Percentiles rank a stretch among this genome's conserved stretches.
Evolutionary conservation across 2,329 filamentous ascomycete genomes (phyloP).

Genomic region (Aschersonia sp.): DNA sequence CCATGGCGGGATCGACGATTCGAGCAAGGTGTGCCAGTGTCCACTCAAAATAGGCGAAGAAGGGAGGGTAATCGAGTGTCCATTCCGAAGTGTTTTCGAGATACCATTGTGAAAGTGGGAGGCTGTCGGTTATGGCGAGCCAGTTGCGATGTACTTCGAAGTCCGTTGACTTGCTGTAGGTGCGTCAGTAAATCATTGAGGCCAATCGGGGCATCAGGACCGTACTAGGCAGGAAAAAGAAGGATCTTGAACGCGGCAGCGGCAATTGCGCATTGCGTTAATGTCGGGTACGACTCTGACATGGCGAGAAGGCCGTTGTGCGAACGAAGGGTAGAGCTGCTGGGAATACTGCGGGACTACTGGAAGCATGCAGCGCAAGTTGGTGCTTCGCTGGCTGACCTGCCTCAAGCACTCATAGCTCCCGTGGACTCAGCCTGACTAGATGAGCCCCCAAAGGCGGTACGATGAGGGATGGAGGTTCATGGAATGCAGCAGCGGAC

Average conservation of each 20-base stretch:
- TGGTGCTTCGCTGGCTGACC: no score
- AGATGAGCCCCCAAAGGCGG: no score
- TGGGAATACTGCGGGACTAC: no score
- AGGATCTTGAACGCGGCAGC: slow-evolving; percentile 83
- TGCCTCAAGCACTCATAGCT: no score
- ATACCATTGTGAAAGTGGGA: slow-evolving; percentile 85
- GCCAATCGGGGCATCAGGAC: slow-evolving; percentile 22
- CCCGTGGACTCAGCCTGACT: no score
- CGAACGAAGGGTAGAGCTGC: background rate
- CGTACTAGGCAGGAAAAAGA: slow-evolving; percentile 82
- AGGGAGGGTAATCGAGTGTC: slow-evolving; percentile 97
- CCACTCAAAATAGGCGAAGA: slow-evolving; percentile 98
- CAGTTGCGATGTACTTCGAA: slow-evolving; percentile 99
- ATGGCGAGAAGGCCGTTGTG: slow-evolving; percentile 34
- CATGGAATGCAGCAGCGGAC: no score
- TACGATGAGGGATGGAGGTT: no score
- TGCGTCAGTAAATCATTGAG: background rate
- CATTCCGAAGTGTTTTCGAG: slow-evolving; percentile 97
- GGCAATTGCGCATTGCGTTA: slow-evolving; percentile 75
- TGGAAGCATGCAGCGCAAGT: no score
- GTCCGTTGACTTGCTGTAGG: slow-evolving; percentile 81
- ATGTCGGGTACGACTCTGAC: slow-evolving; percentile 72
- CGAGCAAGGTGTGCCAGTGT: slow-evolving; percentile 66
- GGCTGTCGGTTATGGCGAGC: slow-evolving; percentile 86
- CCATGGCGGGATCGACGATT: slow-evolving; percentile 67